Conservation (phyloP, 2,329 filamentous ascomycete species). For the Chaetomium sp. region DNA sequence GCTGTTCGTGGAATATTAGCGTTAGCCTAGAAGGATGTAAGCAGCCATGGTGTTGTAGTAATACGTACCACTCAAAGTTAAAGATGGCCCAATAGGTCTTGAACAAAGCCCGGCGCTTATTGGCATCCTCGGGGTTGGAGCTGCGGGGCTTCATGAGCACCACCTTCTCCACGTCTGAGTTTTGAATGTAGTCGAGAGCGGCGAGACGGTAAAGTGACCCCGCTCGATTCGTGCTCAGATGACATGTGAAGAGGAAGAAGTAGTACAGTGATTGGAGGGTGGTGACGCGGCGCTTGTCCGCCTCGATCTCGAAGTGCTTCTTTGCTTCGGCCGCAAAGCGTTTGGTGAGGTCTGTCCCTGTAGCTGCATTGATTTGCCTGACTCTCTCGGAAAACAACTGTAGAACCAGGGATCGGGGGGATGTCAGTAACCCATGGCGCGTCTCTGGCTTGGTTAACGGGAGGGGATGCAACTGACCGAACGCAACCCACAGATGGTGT, state of each 20-base stretch:
- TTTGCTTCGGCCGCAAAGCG: conserved; percentile 24
- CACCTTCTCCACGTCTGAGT: not conserved
- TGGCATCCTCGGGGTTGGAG: not conserved
- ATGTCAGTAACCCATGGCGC: not conserved
- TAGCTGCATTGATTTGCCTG: conserved; percentile 13
- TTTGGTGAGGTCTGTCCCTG: conserved; percentile 15
- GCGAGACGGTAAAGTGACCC: conserved; percentile 21
- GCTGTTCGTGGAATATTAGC: not conserved
- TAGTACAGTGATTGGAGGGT: conserved; percentile 23
- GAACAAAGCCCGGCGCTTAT: conserved; percentile 1
- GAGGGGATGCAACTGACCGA: conserved; percentile 23
- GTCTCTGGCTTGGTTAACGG: not conserved
- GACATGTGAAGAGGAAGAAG: conserved; percentile 11
- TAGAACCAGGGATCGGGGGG: not conserved
- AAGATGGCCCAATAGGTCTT: conserved; percentile 10
- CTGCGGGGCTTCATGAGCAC: not conserved
- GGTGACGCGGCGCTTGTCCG: conserved; percentile 16
- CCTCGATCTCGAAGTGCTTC: conserved; percentile 21
- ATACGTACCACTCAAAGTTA: conserved; percentile 8
- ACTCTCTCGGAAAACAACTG: conserved; percentile 19
- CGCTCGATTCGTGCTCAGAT: conserved; percentile 13
- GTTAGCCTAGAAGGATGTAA: not conserved
- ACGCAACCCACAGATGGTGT: conserved; percentile 29
- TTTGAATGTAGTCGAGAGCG: conserved; percentile 19
- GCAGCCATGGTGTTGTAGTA: not conserved